Conservation (phyloP, 116 monocot species). For the Phalaenopsis hybrid region DNA sequence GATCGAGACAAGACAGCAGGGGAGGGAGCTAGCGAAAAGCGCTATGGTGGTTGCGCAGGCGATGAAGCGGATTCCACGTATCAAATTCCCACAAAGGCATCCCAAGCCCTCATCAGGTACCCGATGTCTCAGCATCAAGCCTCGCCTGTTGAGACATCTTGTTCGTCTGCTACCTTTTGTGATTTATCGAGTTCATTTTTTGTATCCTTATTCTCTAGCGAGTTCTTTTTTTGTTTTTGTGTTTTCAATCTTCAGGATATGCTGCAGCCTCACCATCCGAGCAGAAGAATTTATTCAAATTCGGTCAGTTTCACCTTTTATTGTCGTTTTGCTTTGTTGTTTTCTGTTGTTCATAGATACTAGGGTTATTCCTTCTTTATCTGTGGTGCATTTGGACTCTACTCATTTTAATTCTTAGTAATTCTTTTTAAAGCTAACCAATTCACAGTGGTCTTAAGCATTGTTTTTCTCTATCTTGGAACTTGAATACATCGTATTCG, state of each 20-base stretch:
- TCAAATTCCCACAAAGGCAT: conserved; percentile 70
- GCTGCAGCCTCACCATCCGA: conserved; percentile 2
- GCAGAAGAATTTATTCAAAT: conserved; percentile 11
- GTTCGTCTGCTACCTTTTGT: not conserved
- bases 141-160: not conserved
- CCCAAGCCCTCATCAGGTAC: conserved; percentile 26
- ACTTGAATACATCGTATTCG: too few relatives aligned
- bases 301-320: conserved; percentile 3
- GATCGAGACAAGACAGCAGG: too few relatives aligned
- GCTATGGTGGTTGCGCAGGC: conserved; percentile 29
- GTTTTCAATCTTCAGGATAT: not conserved
- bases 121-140: not conserved
- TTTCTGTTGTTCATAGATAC: not conserved
- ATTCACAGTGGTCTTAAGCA: not conserved
- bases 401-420: not conserved
- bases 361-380: not conserved
- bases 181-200: not conserved
- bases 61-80: conserved; percentile 59
- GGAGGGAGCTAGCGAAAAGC: not conserved
- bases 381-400: not conserved
- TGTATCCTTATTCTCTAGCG: not conserved
- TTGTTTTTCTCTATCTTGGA: too few relatives aligned
- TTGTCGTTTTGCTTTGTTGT: not conserved
- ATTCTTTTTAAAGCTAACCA: not conserved
- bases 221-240: not conserved